Conservation (phyloP, 495 filamentous ascomycete genomes). For the Tirmania nivea region DNA sequence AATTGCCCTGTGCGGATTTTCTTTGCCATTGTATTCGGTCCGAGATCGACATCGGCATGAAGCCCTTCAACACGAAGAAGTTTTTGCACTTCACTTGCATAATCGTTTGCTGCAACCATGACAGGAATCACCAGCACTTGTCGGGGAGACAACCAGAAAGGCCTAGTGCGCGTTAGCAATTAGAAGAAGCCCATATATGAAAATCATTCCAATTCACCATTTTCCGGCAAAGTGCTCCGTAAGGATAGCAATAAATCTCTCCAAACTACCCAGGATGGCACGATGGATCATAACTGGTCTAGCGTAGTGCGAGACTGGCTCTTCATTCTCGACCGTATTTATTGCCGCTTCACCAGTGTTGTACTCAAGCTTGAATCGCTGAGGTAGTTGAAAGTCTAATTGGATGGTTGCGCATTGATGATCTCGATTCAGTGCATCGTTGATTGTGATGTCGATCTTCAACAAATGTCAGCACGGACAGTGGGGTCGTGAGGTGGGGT, state of each 20-base stretch:
- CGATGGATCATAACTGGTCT: conserved; percentile 95
- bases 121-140: conserved; percentile 87
- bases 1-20: conserved; percentile 81
- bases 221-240: conserved; percentile 91
- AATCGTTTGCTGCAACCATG: conserved; percentile 62
- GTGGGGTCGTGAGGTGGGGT: background rate
- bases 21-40: conserved; percentile 84
- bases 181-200: too few relatives aligned
- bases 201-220: conserved; percentile 28
- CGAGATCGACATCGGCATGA: conserved; percentile 69
- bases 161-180: conserved; percentile 14
- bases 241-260: conserved; percentile 84
- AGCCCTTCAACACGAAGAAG: conserved; percentile 34
- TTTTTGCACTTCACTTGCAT: conserved; percentile 59
- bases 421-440: conserved; percentile 52
- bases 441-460: conserved; percentile 83
- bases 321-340: conserved; percentile 16
- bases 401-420: conserved; percentile 94
- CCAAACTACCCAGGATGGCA: conserved; percentile 79
- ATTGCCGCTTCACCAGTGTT: conserved; percentile 38
- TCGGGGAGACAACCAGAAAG: conserved; percentile 87
- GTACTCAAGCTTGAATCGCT: conserved; percentile 67
- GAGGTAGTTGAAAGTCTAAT: conserved; percentile 81
- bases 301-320: conserved; percentile 42
- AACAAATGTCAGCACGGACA: background rate